A percentile compares a stretch with the other conserved stretches of the same genome.
phyloP scores from a whole-genome alignment of 2,329 filamentous ascomycete species.

The Neonectria magnoliae region DNA sequence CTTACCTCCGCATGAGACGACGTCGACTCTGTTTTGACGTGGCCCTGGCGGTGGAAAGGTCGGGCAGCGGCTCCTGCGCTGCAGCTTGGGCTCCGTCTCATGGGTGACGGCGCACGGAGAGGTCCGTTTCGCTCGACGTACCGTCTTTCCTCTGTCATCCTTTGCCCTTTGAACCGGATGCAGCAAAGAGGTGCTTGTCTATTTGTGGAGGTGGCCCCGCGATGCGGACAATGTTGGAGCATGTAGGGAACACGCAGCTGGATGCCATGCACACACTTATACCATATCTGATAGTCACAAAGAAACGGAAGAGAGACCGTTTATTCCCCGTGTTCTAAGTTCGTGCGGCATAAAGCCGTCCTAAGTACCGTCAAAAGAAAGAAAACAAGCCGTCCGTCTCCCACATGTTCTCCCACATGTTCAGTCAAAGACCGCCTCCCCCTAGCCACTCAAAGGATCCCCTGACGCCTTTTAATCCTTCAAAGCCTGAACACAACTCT shows the following conservation, averaged over 20 bases:
- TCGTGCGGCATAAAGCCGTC: constrained; percentile 32
- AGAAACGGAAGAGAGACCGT: constrained; percentile 39
- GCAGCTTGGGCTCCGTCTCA: constrained; percentile 38
- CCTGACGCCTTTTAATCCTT: constrained; percentile 7
- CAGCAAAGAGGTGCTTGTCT: constrained; percentile 40
- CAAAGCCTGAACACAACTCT: constrained; percentile 13
- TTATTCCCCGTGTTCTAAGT: constrained; percentile 23
- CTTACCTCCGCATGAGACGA: constrained; percentile 22
- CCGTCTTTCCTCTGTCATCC: neutral
- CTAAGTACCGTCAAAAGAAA: constrained; percentile 36
- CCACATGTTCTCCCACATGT: constrained; percentile 20
- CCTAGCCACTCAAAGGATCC: constrained; percentile 7
- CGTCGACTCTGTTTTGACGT: constrained; percentile 20
- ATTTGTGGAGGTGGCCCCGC: constrained; percentile 41
- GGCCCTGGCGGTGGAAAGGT: constrained; percentile 30
- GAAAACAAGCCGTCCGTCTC: constrained; percentile 20
- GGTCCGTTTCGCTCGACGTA: constrained; percentile 31
- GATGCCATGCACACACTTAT: constrained; percentile 33
- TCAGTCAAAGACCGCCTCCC: constrained; percentile 9
- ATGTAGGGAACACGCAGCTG: constrained; percentile 25
- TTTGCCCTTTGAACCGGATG: constrained; percentile 24
- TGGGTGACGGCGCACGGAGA: constrained; percentile 34
- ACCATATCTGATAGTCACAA: constrained; percentile 34
- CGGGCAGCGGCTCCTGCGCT: constrained; percentile 42
- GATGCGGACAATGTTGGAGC: constrained; percentile 25